Evolutionary conservation across 2,329 filamentous ascomycete species (phyloP).

Genomic region (Domatiomyces catenatus): DNA sequence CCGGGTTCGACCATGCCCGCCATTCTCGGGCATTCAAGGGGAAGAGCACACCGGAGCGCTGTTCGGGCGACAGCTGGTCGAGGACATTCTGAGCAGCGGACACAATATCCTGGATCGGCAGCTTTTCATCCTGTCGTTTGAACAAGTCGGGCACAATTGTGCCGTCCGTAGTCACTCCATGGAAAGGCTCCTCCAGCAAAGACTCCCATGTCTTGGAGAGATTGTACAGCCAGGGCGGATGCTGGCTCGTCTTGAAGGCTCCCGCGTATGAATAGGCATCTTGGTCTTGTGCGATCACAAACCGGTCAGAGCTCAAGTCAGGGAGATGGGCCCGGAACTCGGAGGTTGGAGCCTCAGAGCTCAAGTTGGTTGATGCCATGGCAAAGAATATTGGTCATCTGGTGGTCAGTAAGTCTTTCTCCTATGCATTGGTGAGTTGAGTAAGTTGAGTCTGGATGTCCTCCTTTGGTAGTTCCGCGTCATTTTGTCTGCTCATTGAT

Average conservation of each 20-base stretch:
- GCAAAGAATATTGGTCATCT: too few relatives aligned
- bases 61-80: conserved; percentile 31
- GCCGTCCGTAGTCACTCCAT: conserved; percentile 56
- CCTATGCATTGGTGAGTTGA: too few relatives aligned
- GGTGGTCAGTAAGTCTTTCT: too few relatives aligned
- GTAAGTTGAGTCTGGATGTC: too few relatives aligned
- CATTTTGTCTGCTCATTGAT: too few relatives aligned
- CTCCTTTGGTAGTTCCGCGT: too few relatives aligned
- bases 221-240: conserved; percentile 52
- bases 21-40: conserved; percentile 57
- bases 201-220: conserved; percentile 45
- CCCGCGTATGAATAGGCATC: conserved; percentile 47
- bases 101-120: conserved; percentile 45
- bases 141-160: conserved; percentile 40
- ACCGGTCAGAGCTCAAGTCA: conserved; percentile 45
- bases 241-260: conserved; percentile 42
- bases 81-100: conserved; percentile 35
- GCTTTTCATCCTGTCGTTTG: conserved; percentile 45
- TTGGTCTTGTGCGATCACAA: conserved; percentile 47
- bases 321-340: conserved; percentile 46
- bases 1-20: conserved; percentile 58
- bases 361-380: conserved; percentile 2
- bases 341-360: not conserved
- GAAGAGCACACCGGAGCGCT: conserved; percentile 37
- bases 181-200: conserved; percentile 49